Conservation (phyloP, 2,329 filamentous ascomycete species). For the Thelonectria discophora region DNA sequence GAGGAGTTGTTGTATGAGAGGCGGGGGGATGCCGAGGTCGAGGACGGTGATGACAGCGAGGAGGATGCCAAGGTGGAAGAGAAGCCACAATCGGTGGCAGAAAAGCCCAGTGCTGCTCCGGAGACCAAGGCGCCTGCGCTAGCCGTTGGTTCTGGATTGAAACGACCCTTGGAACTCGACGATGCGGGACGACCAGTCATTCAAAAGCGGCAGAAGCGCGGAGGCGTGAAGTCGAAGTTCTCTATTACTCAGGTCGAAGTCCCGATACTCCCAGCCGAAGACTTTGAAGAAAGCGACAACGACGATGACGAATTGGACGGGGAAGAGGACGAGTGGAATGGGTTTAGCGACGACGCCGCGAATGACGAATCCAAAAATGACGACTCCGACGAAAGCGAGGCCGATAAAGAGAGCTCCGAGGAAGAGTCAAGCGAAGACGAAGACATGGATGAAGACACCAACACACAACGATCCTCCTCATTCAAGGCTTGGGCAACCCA, state of each 20-base stretch:
- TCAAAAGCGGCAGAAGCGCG: constrained; percentile 80
- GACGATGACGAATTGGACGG: constrained; percentile 38
- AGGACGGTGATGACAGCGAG: constrained; percentile 35
- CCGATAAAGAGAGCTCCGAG: constrained; percentile 44
- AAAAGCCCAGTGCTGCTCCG: constrained; percentile 16
- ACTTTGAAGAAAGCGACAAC: constrained; percentile 30
- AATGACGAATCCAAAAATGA: constrained; percentile 43
- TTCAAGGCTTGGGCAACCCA: constrained; percentile 95
- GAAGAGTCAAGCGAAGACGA: constrained; percentile 43
- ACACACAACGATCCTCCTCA: constrained; percentile 61
- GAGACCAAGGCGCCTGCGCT: constrained; percentile 13
- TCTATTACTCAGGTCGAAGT: constrained; percentile 54
- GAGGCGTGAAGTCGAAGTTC: constrained; percentile 66
- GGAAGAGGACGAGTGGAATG: constrained; percentile 65
- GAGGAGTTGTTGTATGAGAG: constrained; percentile 63
- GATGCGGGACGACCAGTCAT: constrained; percentile 83
- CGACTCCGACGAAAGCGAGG: constrained; percentile 29
- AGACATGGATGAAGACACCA: constrained; percentile 43
- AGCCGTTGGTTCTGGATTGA: constrained; percentile 78
- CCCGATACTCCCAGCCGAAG: constrained; percentile 50
- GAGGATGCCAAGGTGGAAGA: constrained; percentile 14
- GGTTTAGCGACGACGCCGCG: constrained; percentile 62
- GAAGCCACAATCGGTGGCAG: neutral
- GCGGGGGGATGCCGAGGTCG: constrained; percentile 42
- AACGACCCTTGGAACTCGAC: constrained; percentile 83